These are phyloP conservation scores for Globisporangium nunn DNA, from an alignment of 352 stramenopile species.

Conservation along the genomic window DNA sequence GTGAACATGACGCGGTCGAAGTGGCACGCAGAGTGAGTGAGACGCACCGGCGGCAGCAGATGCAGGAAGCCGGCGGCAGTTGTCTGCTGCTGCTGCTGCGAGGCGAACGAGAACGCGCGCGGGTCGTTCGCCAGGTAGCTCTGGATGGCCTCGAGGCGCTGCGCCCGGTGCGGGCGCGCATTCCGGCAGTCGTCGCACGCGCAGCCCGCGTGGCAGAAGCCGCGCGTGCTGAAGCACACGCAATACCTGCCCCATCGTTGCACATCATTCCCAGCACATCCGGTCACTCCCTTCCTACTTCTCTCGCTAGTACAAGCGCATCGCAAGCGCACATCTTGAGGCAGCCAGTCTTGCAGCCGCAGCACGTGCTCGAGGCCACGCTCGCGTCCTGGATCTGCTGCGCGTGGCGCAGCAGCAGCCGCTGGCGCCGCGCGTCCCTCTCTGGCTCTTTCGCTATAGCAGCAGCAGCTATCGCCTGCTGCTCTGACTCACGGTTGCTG, in stretches of 20 bases:
- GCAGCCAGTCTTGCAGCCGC: constrained; percentile 80
- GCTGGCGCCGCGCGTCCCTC: constrained; percentile 32
- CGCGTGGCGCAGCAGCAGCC: constrained; percentile 44
- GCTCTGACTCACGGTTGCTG: not conserved
- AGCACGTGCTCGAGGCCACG: constrained; percentile 64
- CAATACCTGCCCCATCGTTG: constrained; percentile 38
- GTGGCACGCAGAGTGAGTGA: not conserved
- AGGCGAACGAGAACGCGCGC: constrained; percentile 64
- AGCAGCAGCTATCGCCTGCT: not conserved
- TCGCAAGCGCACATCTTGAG: constrained; percentile 53
- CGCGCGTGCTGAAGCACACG: constrained; percentile 75
- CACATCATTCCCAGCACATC: no score
- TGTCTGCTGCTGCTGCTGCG: constrained; percentile 19
- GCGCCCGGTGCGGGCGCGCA: constrained; percentile 34
- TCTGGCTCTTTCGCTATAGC: constrained; percentile 6
- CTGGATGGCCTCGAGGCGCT: constrained; percentile 71
- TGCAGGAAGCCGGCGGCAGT: constrained; percentile 43
- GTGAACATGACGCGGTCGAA: no score
- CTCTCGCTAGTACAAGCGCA: no score
- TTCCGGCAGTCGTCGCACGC: constrained; percentile 75
- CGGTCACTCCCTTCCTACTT: no score
- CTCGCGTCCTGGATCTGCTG: constrained; percentile 70
- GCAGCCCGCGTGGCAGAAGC: constrained; percentile 71
- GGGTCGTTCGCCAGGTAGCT: constrained; percentile 71
- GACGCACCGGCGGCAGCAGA: constrained; percentile 46